Evolutionary conservation across 768 basidiomycete genomes (phyloP), one percentile per base, ranked within the genome.

Genomic region (Macrolepiota dolichaula): DNA sequence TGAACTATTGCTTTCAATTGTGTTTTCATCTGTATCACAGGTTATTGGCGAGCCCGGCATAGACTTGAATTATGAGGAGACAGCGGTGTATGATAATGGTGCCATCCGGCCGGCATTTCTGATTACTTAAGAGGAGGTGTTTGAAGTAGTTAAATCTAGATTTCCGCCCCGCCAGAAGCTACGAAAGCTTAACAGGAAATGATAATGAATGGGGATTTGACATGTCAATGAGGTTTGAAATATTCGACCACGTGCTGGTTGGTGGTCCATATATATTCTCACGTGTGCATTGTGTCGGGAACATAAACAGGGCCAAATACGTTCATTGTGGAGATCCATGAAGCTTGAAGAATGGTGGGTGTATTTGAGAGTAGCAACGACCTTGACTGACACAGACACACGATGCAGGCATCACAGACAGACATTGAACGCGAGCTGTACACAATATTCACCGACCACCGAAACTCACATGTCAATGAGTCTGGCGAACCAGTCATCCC

Each of bases 341-440:
- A 32, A 54, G 36, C 29, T 3, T 32, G 29, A 32, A 54, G 36
- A 25, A 49, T 57, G 55, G 46, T 57, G 19, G n/a, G 55, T 49
- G 5, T 6, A 19, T 6, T 38, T 27, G 5, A 32, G 5, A 32
- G 17, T 13, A 5, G 7, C 50, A 6, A 17, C 27, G 29, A 15
- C 27, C 15, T 32, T n/a, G 2, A 36, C 25, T 25, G 22, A 27
- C 15, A 37, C 29, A 47, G 32, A 60, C 51, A n/a, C 11, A 25
- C 44, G 22, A 49, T 55, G 44, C 42, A 61, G 59, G 59, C 52
- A 27, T 46, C 59, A 1, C 59, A 60, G 32, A 25, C 78, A 56
- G 85, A 87, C 74, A 86, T 92, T 61, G 85, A 91, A 69, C 79
- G 81, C 64, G 82, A 87, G 68, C 83, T 92, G 35, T 71, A 85